Evolutionary conservation across 106 monocot genomes (phyloP).

Genomic region (Gastrodia elata): DNA sequence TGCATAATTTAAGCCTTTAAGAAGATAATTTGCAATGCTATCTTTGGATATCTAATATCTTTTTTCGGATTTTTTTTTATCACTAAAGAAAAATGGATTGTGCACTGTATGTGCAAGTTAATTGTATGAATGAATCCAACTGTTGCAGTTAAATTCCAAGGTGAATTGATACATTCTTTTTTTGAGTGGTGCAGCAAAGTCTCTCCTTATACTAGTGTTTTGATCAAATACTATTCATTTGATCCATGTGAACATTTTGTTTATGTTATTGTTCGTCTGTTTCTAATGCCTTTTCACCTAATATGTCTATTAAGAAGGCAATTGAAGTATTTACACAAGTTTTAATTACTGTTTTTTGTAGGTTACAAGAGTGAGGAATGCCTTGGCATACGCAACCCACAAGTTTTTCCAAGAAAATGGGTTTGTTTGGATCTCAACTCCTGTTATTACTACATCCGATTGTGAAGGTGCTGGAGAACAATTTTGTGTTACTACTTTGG

Average conservation of each 20-base stretch:
- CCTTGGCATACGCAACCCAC: slow-evolving; percentile 91
- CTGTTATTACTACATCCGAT: slow-evolving; percentile 95
- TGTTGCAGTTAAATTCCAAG: not conserved
- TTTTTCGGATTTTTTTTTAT: no score
- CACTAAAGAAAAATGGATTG: not conserved
- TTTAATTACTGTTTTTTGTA: slow-evolving; percentile 25
- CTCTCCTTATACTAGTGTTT: not conserved
- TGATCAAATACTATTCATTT: not conserved
- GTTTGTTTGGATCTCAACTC: slow-evolving; percentile 93
- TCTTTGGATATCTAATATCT: no score
- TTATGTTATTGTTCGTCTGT: not conserved
- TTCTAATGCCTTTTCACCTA: not conserved
- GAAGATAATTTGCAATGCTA: not conserved
- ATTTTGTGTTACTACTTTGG: slow-evolving; percentile 96
- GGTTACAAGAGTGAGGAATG: slow-evolving; percentile 91
- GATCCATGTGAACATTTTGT: not conserved
- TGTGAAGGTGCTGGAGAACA: slow-evolving; percentile 99
- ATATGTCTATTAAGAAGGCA: not conserved
- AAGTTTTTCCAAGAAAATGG: slow-evolving; percentile 98
- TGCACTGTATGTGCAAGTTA: not conserved
- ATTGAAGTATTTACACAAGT: not conserved
- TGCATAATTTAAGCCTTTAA: not conserved
- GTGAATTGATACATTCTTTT: not conserved
- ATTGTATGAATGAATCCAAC: not conserved
- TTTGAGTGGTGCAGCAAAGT: not conserved